These are phyloP conservation scores for Gynostemma pentaphyllum DNA, from an alignment of 306 rosid genomes.

Conservation along the genomic window DNA sequence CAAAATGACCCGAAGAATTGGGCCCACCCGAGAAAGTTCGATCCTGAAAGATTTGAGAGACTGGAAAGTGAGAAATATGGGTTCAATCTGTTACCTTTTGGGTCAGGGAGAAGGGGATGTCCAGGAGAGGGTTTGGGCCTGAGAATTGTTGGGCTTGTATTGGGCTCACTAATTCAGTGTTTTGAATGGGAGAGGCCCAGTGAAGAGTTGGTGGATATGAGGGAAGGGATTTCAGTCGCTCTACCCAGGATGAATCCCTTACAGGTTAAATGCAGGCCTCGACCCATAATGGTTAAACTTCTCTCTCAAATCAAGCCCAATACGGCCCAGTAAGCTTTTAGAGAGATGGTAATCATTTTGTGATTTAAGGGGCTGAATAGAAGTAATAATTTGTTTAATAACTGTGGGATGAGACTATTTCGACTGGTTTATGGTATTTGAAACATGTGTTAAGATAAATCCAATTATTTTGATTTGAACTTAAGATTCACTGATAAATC, in stretches of 20 bases:
- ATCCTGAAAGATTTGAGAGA: conserved; percentile 20
- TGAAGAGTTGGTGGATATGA: conserved; percentile 12
- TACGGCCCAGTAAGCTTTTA: too few relatives aligned
- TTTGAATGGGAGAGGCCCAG: conserved; percentile 12
- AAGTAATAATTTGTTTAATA: too few relatives aligned
- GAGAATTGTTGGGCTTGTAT: not conserved
- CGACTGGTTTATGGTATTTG: too few relatives aligned
- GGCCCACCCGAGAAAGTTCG: conserved; percentile 18
- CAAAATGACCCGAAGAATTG: conserved; percentile 25
- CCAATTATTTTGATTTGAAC: too few relatives aligned
- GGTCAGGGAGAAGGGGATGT: conserved; percentile 15
- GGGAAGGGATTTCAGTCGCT: not conserved
- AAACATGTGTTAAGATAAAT: too few relatives aligned
- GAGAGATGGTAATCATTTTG: too few relatives aligned
- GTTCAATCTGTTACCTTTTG: conserved; percentile 19
- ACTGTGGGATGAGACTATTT: too few relatives aligned
- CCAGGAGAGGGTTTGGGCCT: conserved; percentile 14
- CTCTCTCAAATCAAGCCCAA: not conserved
- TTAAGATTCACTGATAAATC: too few relatives aligned
- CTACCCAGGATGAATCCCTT: conserved; percentile 4
- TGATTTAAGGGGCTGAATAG: too few relatives aligned
- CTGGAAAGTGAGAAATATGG: not conserved
- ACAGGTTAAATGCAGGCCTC: not conserved
- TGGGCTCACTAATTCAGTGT: conserved; percentile 12
- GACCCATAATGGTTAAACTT: not conserved